Evolutionary conservation across 2,329 filamentous ascomycete genomes (phyloP).

Genomic region (Verticillium nubilum): DNA sequence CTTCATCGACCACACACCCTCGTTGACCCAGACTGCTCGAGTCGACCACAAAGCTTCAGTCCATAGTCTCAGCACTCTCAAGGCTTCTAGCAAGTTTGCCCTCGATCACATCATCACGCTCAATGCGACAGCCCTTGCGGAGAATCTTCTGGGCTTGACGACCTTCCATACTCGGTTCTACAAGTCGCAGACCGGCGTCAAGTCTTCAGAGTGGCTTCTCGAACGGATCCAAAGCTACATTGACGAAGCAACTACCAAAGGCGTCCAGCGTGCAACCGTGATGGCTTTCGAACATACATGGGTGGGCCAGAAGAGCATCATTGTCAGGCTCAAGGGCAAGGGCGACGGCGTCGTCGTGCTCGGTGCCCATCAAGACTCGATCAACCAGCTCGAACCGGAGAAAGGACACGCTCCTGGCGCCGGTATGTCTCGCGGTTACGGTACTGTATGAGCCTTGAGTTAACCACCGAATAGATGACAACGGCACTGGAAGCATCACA

Average conservation of each 20-base stretch:
- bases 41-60: slow-evolving; percentile 21
- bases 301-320: slow-evolving; percentile 35
- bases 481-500: slow-evolving; percentile 45
- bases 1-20: slow-evolving; percentile 92
- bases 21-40: slow-evolving; percentile 54
- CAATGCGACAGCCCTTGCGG: neutral
- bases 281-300: slow-evolving; percentile 31
- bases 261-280: slow-evolving; percentile 12
- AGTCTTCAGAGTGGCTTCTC: slow-evolving; percentile 37
- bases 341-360: slow-evolving; percentile 50
- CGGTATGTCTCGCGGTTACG: neutral
- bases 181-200: slow-evolving; percentile 29
- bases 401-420: slow-evolving; percentile 28
- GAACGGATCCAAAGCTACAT: slow-evolving; percentile 29
- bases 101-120: slow-evolving; percentile 37
- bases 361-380: slow-evolving; percentile 69
- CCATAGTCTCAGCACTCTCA: slow-evolving; percentile 52
- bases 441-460: neutral
- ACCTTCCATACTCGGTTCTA: slow-evolving; percentile 34
- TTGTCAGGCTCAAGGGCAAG: slow-evolving; percentile 32
- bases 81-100: slow-evolving; percentile 57
- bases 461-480: slow-evolving; percentile 24
- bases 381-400: slow-evolving; percentile 43
- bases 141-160: neutral
- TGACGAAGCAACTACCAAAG: slow-evolving; percentile 27